Evolutionary conservation across 2,329 filamentous ascomycete species (phyloP), one percentile per base, ranked within the genome.

Genomic region (Fusarium sp.): DNA sequence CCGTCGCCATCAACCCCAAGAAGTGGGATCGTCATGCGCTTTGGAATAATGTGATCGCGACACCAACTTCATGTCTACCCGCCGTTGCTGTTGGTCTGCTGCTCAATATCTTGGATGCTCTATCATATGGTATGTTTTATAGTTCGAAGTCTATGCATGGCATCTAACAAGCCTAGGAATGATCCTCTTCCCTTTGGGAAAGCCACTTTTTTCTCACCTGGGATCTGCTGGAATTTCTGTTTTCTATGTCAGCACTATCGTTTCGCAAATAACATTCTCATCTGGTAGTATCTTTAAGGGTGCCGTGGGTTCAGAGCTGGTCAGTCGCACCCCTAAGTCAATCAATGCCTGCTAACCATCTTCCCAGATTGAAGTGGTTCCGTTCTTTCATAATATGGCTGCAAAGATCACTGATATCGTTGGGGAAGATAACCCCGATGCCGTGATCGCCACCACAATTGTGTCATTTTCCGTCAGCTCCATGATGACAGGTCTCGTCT

Each of bases 371-470:
- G 96, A 99, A 84, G 96, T 98, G 3, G 96, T 99, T 2, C 96
- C 96, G 1, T 99, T 99, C 84, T 98, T 99, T 81, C 96, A 99
- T 84, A 97, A 96, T 79, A 99, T 99, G 96, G 95, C 96, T 2
- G 91, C 92, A 72, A 96, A 93, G 36, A 98, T 98, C 79, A 91
- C 96, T 74, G 86, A 87, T 20, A 87, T 89, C 48, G 91, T 99
- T 73, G 94, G 96, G 22, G 90, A 93, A 71, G 91, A 95, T 26
- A 91, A 96, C 33, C 91, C 93, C 2, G 92, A 96, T 77, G 93
- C 94, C 7, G 92, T 99, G 52, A 93, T 98, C 73, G 95, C 96
- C 36, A 99, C 96, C 0, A 98, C 96, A 6, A 98, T 99, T 77
- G 91, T 95, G 5, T 91, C 96, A 2, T 99, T 97, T 80, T 93